Evolutionary conservation across 2,329 filamentous ascomycete genomes (phyloP), one percentile per base, ranked within the genome.

Genomic region (Cladosporium sp.): DNA sequence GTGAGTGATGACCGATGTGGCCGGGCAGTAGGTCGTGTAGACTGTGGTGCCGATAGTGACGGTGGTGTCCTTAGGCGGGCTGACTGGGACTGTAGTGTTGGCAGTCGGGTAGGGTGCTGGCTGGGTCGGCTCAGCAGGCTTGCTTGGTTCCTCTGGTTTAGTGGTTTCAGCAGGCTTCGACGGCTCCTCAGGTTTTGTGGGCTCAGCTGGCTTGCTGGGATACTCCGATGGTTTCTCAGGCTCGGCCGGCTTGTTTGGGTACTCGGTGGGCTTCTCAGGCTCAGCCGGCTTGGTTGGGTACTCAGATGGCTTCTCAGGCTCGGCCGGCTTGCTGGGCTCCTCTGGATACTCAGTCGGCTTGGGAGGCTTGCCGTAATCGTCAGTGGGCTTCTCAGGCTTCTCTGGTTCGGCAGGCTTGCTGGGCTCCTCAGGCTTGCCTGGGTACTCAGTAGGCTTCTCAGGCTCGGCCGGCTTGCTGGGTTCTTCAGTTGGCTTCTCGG

Each of bases 11-110:
- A 48, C 37, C 3, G 37, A 41, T 2, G 45, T 48, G 13, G 29
- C 45, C 18, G 45, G 45, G 45, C 51, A 57, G 36, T 48, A 51
- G 11, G 55, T 57, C 15, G 51, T 54, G 42, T 55, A 57, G 7
- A 57, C 37, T 3, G 40, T 53, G 4, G 43, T 50, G 22, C 41
- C 51, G 15, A 50, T 43, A 4, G 51, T 53, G 2, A 53, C 51
- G 9, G 50, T 52, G 1, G 43, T 44, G 22, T 37, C 15, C n/a
- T 41, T 27, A n/a, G 19, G 39, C 12, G 45, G 45, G n/a, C 17
- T 19, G 15, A 36, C 40, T 15, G 45, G 45, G 9, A 24, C 6
- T 6, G 45, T 34, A 3, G 37, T 48, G 36, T 39, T 47, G 36
- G n/a, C 36, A 5, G 11, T 47, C 18, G 44, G 34, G 37, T 47